Evolutionary conservation across 805 yeast species (phyloP).

Genomic region (Candida rishiriensis): DNA sequence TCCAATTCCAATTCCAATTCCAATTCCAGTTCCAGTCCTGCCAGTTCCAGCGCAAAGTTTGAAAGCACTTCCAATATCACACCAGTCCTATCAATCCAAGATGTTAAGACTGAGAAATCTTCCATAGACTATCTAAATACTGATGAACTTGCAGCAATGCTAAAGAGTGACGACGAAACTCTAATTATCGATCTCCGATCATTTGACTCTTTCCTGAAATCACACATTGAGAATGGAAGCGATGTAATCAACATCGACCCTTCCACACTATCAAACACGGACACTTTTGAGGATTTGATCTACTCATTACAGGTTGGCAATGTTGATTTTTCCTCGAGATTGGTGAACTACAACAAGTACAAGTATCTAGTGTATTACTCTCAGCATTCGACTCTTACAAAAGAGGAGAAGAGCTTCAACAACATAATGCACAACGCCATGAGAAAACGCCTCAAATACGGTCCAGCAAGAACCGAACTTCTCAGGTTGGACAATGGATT

Average conservation of each 20-base stretch:
- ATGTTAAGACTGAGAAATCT: neutral
- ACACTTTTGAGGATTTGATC: constrained; percentile 15
- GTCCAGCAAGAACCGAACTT: constrained; percentile 1
- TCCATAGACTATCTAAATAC: constrained; percentile 6
- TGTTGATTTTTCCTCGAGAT: constrained; percentile 27
- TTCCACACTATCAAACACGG: constrained; percentile 13
- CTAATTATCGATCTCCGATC: constrained; percentile 39
- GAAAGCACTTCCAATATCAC: neutral
- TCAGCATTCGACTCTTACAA: constrained; percentile 30
- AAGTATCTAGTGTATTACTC: constrained; percentile 36
- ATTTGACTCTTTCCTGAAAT: constrained; percentile 25
- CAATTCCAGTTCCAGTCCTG: neutral
- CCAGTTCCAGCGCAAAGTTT: neutral
- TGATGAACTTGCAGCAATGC: constrained; percentile 10
- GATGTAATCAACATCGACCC: constrained; percentile 40
- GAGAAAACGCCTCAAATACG: constrained; percentile 3
- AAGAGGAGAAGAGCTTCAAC: constrained; percentile 23
- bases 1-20: too few species aligned
- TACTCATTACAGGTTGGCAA: constrained; percentile 28
- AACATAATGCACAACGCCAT: constrained; percentile 11
- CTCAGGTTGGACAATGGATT: constrained; percentile 39
- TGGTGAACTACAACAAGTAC: constrained; percentile 29
- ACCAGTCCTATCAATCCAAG: neutral
- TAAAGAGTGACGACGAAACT: constrained; percentile 7
- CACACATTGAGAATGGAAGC: constrained; percentile 33